Conservation (phyloP, 1,284 basidiomycete genomes). For the Fomitopsis pinicola region DNA sequence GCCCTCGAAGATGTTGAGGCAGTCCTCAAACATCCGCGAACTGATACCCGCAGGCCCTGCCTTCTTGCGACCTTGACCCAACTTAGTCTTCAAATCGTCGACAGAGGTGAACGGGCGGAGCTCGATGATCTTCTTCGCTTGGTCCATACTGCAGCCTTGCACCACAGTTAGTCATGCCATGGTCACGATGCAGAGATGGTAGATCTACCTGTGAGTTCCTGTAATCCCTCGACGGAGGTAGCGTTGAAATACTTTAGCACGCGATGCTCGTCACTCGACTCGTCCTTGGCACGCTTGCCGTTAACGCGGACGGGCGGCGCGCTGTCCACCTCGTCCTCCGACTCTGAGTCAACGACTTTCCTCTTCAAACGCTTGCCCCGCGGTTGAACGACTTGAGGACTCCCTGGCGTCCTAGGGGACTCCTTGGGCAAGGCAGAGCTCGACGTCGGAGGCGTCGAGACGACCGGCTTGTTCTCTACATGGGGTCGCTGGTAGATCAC, state of each 20-base stretch:
- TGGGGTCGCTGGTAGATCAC: constrained; percentile 64
- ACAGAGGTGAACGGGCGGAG: constrained; percentile 79
- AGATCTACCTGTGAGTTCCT: constrained; percentile 83
- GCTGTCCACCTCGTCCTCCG: constrained; percentile 43
- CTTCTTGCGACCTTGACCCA: constrained; percentile 82
- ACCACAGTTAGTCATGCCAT: constrained; percentile 11
- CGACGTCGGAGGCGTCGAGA: constrained; percentile 15
- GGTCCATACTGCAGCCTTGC: constrained; percentile 77
- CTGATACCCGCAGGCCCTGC: constrained; percentile 80
- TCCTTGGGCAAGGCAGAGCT: constrained; percentile 12
- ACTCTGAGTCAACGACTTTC: constrained; percentile 64
- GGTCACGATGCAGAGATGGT: not conserved
- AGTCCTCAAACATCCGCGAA: constrained; percentile 87
- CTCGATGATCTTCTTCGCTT: constrained; percentile 78
- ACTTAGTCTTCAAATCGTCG: constrained; percentile 77
- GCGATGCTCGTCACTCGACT: constrained; percentile 34
- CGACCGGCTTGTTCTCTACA: constrained; percentile 32
- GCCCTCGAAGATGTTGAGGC: constrained; percentile 83
- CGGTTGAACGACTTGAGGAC: constrained; percentile 35
- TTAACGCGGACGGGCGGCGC: constrained; percentile 25
- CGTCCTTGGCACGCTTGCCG: constrained; percentile 15
- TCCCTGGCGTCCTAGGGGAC: constrained; percentile 40
- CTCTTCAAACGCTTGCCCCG: constrained; percentile 52
- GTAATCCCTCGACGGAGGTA: constrained; percentile 67
- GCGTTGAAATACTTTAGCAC: constrained; percentile 88